Percentiles rank a stretch among this genome's conserved stretches.
These are phyloP conservation scores for Solanum paucissectum DNA, from an alignment of 257 asterid species.

Conservation along the genomic window DNA sequence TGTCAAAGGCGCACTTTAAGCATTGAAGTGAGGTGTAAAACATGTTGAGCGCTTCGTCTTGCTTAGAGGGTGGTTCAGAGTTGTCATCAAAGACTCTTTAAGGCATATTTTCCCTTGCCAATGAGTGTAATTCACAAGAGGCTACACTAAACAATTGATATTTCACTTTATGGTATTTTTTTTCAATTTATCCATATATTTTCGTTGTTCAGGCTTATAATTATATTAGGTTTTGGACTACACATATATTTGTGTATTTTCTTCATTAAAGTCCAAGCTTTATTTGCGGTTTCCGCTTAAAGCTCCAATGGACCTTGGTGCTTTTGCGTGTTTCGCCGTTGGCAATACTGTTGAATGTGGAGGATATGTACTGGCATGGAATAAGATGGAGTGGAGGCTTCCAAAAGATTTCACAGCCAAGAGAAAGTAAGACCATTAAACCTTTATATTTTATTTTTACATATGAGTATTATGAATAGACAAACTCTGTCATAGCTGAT, in stretches of 20 bases:
- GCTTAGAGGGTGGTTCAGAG: not conserved
- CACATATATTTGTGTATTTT: not conserved
- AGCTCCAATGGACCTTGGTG: not conserved
- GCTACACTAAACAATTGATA: not conserved
- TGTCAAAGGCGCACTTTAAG: not conserved
- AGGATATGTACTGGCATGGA: not conserved
- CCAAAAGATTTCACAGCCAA: not conserved
- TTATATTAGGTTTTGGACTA: not conserved
- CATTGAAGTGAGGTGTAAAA: not conserved
- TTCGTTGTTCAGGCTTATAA: not conserved
- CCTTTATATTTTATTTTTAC: not conserved
- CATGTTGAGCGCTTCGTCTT: not conserved
- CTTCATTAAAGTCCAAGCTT: not conserved
- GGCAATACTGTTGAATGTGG: not conserved
- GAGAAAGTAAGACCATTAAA: not conserved
- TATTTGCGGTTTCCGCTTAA: not conserved
- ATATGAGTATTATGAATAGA: not conserved
- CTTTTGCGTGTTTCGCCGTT: rapidly evolving
- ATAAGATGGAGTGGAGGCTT: not conserved
- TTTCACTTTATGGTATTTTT: not conserved
- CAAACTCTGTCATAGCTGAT: not conserved
- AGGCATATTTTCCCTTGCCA: not conserved
- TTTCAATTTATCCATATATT: not conserved
- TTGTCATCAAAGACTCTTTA: not conserved
- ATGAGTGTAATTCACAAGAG: not conserved